phyloP scores from a whole-genome alignment of 1,139 yeast genomes.

The Geotrichum fermentans region DNA sequence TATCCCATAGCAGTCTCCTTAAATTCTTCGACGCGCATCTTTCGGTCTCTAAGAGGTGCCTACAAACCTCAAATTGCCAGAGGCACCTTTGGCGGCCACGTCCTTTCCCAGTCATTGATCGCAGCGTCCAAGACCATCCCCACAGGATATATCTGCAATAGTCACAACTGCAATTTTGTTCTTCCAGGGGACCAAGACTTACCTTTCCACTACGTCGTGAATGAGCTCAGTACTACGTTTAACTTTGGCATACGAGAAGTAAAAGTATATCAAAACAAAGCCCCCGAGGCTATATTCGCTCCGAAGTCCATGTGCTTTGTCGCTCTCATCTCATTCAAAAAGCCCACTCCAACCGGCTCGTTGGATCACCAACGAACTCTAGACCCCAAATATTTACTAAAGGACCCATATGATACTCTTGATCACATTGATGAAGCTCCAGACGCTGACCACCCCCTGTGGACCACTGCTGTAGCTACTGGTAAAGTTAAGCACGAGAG shows the following conservation, averaged over 20 bases:
- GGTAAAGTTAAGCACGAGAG: slow-evolving; percentile 19
- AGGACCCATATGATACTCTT: slow-evolving; percentile 22
- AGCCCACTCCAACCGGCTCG: slow-evolving; percentile 23
- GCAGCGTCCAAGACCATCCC: slow-evolving; percentile 32
- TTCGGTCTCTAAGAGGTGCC: slow-evolving; percentile 28
- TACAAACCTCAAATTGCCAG: slow-evolving; percentile 31
- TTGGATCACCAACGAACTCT: slow-evolving; percentile 28
- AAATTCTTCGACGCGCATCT: slow-evolving; percentile 18
- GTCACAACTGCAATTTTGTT: slow-evolving; percentile 34
- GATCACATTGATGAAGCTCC: slow-evolving; percentile 30
- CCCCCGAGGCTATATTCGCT: slow-evolving; percentile 15
- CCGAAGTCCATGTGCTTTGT: slow-evolving; percentile 27
- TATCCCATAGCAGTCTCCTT: background rate
- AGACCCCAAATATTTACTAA: slow-evolving; percentile 23
- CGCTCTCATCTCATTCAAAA: slow-evolving; percentile 32
- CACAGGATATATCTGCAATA: slow-evolving; percentile 27
- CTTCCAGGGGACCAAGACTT: slow-evolving; percentile 32
- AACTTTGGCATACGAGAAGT: slow-evolving; percentile 32
- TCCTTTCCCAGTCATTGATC: slow-evolving; percentile 32
- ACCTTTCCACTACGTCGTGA: slow-evolving; percentile 34
- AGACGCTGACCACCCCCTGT: slow-evolving; percentile 31
- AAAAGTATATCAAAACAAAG: slow-evolving; percentile 31
- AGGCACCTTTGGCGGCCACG: slow-evolving; percentile 37
- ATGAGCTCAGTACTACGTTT: slow-evolving; percentile 31
- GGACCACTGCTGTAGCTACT: slow-evolving; percentile 25